Base-by-base conservation (phyloP, 441 rosid genomes). In the Hypseocharis bilobata region DNA sequence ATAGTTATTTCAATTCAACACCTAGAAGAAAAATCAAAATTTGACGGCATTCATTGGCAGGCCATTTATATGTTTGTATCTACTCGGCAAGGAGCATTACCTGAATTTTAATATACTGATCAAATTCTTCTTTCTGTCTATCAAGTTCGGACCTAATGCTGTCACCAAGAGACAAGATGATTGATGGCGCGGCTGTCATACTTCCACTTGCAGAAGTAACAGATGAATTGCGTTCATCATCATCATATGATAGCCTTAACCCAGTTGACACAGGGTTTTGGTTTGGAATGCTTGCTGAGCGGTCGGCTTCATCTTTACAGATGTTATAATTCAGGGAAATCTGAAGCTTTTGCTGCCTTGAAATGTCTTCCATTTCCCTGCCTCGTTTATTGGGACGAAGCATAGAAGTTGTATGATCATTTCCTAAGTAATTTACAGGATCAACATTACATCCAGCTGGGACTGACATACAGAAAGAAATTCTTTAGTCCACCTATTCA, bases 251-350 rank as follows among this genome's bases (percentile, higher is more conserved):
- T 10, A 89, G 79, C 71, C 87, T 81, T 73, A 89, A 68, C 44
- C 96, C 94, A 51, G 96, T 89, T 51, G 94, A 89, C 17, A 89
- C 90, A 16, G 81, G 61, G 68, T 82, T 85, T 16, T 81, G 81
- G 55, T 80, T 76, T 5, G 76, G 84, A 60, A 78, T 74, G 75
- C 82, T 78, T 8, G 76, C 77, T 10, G 88, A 62, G 59, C 69
- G 77, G 23, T 74, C 88, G 26, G 75, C 86, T 68, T 86, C 87
- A 61, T 86, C 86, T 65, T 78, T 78, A 72, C 75, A 75, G 17
- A 70, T 60, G 65, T 81, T 81, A 66, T 80, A 76, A 51, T 83
- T 84, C 76, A 83, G 79, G 64, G 96, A 85, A 58, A 82, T 77
- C 64, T 84, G 89, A 54, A 84, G 78, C 73, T 83, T 85, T 73